phyloP scores from a whole-genome alignment of 148 eudicot genomes.

The Gaultheria prostrata region DNA sequence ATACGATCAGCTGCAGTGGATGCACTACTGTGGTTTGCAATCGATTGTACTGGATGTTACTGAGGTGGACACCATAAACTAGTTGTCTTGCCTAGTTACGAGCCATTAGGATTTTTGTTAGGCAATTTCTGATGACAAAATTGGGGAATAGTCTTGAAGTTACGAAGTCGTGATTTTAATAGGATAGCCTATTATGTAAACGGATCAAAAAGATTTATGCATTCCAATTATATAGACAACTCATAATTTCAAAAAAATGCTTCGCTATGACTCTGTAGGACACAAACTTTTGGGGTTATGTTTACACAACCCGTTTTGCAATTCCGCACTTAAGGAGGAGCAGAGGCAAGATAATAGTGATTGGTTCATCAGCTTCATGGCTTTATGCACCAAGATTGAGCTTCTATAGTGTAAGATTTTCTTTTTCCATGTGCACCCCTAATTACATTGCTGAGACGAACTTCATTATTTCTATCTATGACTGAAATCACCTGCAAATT shows the following conservation, averaged over 20 bases:
- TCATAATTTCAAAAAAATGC: not conserved
- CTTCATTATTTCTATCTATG: not conserved
- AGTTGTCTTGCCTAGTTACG: not conserved
- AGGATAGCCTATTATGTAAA: not conserved
- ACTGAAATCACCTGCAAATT: not conserved
- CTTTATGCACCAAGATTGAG: not conserved
- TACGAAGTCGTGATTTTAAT: not conserved
- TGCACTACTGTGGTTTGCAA: no score
- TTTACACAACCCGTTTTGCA: not conserved
- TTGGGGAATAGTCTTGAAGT: not conserved
- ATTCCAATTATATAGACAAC: not conserved
- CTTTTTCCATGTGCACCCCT: not conserved
- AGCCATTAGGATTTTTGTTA: not conserved
- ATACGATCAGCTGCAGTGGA: no score
- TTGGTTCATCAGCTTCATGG: not conserved
- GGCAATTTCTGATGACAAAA: not conserved
- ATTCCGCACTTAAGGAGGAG: not conserved
- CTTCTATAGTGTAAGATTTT: not conserved
- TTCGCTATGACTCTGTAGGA: not conserved
- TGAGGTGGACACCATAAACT: not conserved
- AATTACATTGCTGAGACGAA: not conserved
- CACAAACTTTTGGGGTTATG: constrained; percentile 3
- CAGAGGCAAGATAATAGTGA: not conserved
- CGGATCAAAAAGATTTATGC: not conserved
- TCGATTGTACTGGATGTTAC: not conserved